Conservation (phyloP, 139 green algal species). For the Auxenochlorella pyrenoidosa region DNA sequence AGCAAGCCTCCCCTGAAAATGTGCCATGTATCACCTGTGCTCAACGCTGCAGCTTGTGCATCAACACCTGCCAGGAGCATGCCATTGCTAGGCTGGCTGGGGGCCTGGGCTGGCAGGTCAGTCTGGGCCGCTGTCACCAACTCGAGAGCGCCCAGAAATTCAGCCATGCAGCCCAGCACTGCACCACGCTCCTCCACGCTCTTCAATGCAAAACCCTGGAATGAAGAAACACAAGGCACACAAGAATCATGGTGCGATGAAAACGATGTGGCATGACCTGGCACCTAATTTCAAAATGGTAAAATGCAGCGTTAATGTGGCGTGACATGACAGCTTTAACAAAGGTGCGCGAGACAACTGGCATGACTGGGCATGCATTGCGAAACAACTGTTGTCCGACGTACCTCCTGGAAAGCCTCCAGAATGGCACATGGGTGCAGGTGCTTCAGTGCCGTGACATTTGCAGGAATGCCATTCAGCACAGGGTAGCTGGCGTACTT, state of each 20-base stretch:
- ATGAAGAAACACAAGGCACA: background rate
- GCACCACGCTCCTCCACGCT: slow-evolving; percentile 43
- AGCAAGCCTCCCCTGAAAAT: too few relatives aligned
- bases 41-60: background rate
- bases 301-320: too few relatives aligned
- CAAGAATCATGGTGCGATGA: background rate
- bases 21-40: background rate
- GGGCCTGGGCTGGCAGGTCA: background rate
- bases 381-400: background rate
- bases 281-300: too few relatives aligned
- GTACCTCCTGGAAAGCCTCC: slow-evolving; percentile 86
- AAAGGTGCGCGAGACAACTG: too few relatives aligned
- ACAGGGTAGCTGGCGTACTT: slow-evolving; percentile 39
- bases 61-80: background rate
- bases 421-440: slow-evolving; percentile 88
- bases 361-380: background rate
- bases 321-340: too few relatives aligned
- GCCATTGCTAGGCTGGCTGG: background rate
- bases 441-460: slow-evolving; percentile 55
- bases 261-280: background rate
- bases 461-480: slow-evolving; percentile 59
- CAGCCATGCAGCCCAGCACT: slow-evolving; percentile 70
- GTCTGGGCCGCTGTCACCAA: slow-evolving; percentile 40
- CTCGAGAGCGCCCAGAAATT: slow-evolving; percentile 85
- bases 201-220: slow-evolving; percentile 31